These are phyloP conservation scores for Mycena crocata DNA, from an alignment of 768 basidiomycete species.

Conservation along the genomic window DNA sequence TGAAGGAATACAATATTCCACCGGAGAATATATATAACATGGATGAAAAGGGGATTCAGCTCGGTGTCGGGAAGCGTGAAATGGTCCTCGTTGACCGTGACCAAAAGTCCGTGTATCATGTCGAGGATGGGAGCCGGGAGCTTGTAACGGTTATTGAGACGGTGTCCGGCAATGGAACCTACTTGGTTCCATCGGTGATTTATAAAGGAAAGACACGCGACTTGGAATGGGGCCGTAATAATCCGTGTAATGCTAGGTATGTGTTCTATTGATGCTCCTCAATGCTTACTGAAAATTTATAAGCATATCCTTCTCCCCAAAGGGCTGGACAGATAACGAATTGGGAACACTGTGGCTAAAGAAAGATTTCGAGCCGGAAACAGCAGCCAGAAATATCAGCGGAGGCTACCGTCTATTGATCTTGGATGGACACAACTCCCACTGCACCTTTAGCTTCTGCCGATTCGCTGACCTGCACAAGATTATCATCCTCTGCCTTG, in stretches of 20 bases:
- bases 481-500: slow-evolving; percentile 50
- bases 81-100: slow-evolving; percentile 26
- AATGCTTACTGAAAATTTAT: background rate
- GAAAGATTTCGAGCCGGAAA: slow-evolving; percentile 47
- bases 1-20: slow-evolving; percentile 34
- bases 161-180: slow-evolving; percentile 42
- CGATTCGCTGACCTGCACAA: slow-evolving; percentile 38
- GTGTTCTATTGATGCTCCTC: background rate
- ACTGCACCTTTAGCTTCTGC: slow-evolving; percentile 48
- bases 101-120: slow-evolving; percentile 22
- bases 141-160: slow-evolving; percentile 49
- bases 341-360: slow-evolving; percentile 48
- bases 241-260: slow-evolving; percentile 45
- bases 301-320: slow-evolving; percentile 49
- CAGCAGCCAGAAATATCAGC: slow-evolving; percentile 27
- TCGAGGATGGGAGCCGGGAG: slow-evolving; percentile 40
- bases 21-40: slow-evolving; percentile 46
- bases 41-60: slow-evolving; percentile 43
- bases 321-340: slow-evolving; percentile 56
- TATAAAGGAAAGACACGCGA: slow-evolving; percentile 34
- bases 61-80: slow-evolving; percentile 23
- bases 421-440: slow-evolving; percentile 53
- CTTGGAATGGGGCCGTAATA: slow-evolving; percentile 38
- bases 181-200: slow-evolving; percentile 39
- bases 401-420: slow-evolving; percentile 45